These are phyloP conservation scores for Chenopodium quinoa DNA, from an alignment of 148 eudicot genomes.

Conservation along the genomic window DNA sequence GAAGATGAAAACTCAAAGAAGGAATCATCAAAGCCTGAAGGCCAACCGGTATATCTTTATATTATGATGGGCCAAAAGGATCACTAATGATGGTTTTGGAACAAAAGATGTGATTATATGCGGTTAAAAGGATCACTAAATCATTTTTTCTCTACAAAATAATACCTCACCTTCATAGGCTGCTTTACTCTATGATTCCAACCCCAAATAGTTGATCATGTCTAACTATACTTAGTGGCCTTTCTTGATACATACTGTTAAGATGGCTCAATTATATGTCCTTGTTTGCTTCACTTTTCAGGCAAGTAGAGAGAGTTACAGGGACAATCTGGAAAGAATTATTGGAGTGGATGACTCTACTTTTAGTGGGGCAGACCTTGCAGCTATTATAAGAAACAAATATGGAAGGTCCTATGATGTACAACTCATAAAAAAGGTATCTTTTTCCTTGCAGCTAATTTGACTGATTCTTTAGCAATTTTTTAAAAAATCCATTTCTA, in stretches of 20 bases:
- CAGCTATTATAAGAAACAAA: slow-evolving; percentile 82
- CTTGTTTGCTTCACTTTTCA: slow-evolving; percentile 22
- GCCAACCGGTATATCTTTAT: slow-evolving; percentile 16
- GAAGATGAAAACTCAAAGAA: slow-evolving; percentile 30
- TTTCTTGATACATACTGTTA: neutral
- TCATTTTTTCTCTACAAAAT: neutral
- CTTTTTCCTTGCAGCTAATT: slow-evolving; percentile 1
- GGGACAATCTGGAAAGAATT: slow-evolving; percentile 79
- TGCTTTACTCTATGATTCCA: neutral
- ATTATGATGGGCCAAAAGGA: neutral
- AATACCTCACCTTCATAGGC: neutral
- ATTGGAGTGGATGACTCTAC: slow-evolving; percentile 79
- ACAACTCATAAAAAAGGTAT: slow-evolving; percentile 87
- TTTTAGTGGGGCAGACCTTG: slow-evolving; percentile 84
- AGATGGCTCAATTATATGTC: neutral
- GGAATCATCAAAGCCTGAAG: slow-evolving; percentile 25
- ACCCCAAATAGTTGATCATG: neutral
- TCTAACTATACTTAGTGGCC: neutral
- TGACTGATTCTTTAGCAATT: neutral
- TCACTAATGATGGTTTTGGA: neutral
- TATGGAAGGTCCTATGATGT: slow-evolving; percentile 96
- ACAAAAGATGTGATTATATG: neutral
- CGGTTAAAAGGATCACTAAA: neutral
- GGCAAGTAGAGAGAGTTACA: slow-evolving; percentile 48
- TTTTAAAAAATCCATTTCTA: neutral